phyloP scores from a whole-genome alignment of 805 yeast genomes.

The Tetrapisispora nanseiensis region DNA sequence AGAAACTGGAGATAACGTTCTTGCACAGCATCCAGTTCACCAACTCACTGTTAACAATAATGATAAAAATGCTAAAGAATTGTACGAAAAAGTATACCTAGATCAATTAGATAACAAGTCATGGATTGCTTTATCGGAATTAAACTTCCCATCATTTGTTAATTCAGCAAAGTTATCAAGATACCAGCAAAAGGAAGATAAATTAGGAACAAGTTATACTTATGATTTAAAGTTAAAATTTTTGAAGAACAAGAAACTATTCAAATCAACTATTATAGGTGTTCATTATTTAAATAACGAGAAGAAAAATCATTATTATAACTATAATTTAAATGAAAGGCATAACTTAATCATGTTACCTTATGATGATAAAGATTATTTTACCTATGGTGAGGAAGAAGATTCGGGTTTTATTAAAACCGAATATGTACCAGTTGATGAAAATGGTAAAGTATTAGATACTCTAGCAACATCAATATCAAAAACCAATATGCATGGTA shows the following conservation, averaged over 20 bases:
- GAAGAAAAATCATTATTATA: conserved; percentile 4
- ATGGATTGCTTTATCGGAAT: conserved; percentile 82
- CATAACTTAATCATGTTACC: conserved; percentile 3
- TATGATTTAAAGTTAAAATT: conserved; percentile 3
- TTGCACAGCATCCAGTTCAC: conserved; percentile 60
- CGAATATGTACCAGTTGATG: background rate
- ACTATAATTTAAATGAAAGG: conserved; percentile 2
- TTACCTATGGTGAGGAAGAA: background rate
- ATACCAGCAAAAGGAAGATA: conserved; percentile 29
- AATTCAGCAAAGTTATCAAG: conserved; percentile 67
- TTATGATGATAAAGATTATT: conserved; percentile 3
- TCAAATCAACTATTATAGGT: conserved; percentile 39
- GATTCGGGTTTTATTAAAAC: conserved; percentile 3
- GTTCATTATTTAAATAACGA: conserved; percentile 32
- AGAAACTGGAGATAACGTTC: conserved; percentile 32
- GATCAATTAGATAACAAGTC: conserved; percentile 53
- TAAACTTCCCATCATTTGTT: conserved; percentile 70
- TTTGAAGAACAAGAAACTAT: conserved; percentile 31
- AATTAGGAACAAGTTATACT: background rate
- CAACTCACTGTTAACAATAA: conserved; percentile 6
- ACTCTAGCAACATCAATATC: background rate
- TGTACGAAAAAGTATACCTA: conserved; percentile 43
- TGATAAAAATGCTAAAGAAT: conserved; percentile 10
- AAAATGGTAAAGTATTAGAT: background rate
- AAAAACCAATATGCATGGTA: background rate